These are phyloP conservation scores for Protomyces inouyei DNA, from an alignment of 1,139 yeast genomes.

Conservation along the genomic window DNA sequence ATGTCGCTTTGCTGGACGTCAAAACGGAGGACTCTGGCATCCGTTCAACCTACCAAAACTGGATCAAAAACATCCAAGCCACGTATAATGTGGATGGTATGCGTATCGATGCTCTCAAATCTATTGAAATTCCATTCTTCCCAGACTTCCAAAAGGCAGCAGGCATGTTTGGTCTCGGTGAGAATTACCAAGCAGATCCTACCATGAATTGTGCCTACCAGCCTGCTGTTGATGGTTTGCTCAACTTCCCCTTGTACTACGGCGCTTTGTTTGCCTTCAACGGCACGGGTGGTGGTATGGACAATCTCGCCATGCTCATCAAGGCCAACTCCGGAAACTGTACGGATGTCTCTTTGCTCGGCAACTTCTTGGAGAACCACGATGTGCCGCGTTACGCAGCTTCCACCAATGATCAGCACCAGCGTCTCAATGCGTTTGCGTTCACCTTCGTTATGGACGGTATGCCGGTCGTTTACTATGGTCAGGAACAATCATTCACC, in stretches of 20 bases:
- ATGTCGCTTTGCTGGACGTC: constrained; percentile 28
- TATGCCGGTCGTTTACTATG: constrained; percentile 30
- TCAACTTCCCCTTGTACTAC: constrained; percentile 29
- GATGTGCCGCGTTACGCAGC: constrained; percentile 30
- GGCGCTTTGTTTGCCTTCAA: constrained; percentile 25
- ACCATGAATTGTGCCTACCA: constrained; percentile 27
- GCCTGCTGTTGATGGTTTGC: constrained; percentile 24
- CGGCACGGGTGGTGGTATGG: constrained; percentile 28
- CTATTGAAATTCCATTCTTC: constrained; percentile 22
- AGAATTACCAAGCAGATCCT: constrained; percentile 29
- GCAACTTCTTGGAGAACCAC: constrained; percentile 30
- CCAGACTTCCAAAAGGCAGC: constrained; percentile 25
- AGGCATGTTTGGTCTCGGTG: constrained; percentile 30
- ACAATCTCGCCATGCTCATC: constrained; percentile 23
- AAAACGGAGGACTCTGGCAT: constrained; percentile 17
- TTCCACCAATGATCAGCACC: constrained; percentile 26
- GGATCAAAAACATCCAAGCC: constrained; percentile 14
- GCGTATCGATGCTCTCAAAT: constrained; percentile 30
- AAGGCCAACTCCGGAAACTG: constrained; percentile 17
- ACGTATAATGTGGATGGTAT: constrained; percentile 29
- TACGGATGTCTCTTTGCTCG: constrained; percentile 21
- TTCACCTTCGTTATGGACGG: constrained; percentile 29
- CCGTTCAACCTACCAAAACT: constrained; percentile 9
- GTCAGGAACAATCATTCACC: constrained; percentile 29
- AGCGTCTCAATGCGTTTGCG: constrained; percentile 20